phyloP scores from a whole-genome alignment of 2,329 filamentous ascomycete genomes.

The Chaetomiaceae sp. region DNA sequence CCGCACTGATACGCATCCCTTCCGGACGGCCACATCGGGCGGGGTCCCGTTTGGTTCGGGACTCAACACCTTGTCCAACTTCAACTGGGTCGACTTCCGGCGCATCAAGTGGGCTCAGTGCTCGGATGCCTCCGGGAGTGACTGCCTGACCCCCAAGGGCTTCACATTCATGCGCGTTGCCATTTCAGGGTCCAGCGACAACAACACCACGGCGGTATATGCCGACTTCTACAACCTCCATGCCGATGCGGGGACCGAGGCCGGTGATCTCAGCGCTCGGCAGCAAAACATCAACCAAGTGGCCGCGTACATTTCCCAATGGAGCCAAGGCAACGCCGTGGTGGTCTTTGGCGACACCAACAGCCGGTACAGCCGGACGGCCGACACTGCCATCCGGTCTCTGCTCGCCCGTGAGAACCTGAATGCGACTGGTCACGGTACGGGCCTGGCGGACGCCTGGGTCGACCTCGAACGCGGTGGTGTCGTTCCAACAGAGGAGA shows the following conservation, averaged over 20 bases:
- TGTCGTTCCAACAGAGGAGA: conserved; percentile 40
- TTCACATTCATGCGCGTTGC: conserved; percentile 62
- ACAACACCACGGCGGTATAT: conserved; percentile 37
- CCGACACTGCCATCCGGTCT: conserved; percentile 43
- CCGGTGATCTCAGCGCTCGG: conserved; percentile 51
- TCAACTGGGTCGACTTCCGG: conserved; percentile 50
- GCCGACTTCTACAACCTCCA: conserved; percentile 65
- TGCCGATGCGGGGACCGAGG: conserved; percentile 56
- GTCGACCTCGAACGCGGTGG: conserved; percentile 50
- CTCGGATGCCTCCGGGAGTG: conserved; percentile 49
- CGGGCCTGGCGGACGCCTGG: conserved; percentile 54
- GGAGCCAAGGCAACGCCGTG: conserved; percentile 57
- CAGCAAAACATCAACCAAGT: conserved; percentile 57
- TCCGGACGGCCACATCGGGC: conserved; percentile 61
- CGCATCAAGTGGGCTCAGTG: conserved; percentile 58
- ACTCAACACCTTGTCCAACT: conserved; percentile 60
- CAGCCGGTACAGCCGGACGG: conserved; percentile 55
- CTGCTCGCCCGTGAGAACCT: conserved; percentile 48
- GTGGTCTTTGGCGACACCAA: conserved; percentile 64
- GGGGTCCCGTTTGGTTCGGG: conserved; percentile 60
- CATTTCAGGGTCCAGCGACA: conserved; percentile 39
- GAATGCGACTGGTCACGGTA: background rate
- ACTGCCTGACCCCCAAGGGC: conserved; percentile 66
- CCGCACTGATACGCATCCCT: conserved; percentile 53
- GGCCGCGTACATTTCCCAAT: conserved; percentile 50